Evolutionary conservation across 345 rosid genomes (phyloP).

Genomic region (Eutrema japonicum): DNA sequence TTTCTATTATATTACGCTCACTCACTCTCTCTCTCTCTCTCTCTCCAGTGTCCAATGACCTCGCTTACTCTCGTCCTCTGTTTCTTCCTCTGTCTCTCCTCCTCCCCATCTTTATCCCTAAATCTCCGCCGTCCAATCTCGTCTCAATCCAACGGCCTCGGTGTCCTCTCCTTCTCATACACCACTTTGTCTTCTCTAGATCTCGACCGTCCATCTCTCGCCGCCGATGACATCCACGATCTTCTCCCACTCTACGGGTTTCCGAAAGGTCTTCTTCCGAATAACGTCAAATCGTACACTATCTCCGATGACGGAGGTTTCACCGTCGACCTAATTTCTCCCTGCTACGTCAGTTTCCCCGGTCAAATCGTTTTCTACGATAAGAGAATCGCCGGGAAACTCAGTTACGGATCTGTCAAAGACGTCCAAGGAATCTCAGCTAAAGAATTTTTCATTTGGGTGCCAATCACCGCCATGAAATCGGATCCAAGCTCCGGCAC

Average conservation of each 20-base stretch:
- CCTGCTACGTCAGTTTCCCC: slow-evolving; percentile 63
- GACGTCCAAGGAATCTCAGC: slow-evolving; percentile 71
- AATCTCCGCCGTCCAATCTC: slow-evolving; percentile 27
- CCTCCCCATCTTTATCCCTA: slow-evolving; percentile 22
- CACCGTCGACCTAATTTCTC: slow-evolving; percentile 48
- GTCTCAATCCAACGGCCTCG: slow-evolving; percentile 29
- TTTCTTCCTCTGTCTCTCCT: slow-evolving; percentile 32
- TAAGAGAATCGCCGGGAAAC: slow-evolving; percentile 56
- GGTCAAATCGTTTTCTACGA: slow-evolving; percentile 61
- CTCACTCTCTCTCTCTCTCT: background rate
- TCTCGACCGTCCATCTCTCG: slow-evolving; percentile 27
- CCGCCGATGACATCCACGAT: slow-evolving; percentile 62
- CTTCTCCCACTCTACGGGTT: slow-evolving; percentile 66
- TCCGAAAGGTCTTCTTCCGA: slow-evolving; percentile 73
- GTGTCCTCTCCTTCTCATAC: slow-evolving; percentile 36
- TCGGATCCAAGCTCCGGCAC: slow-evolving; percentile 46
- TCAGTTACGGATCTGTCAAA: slow-evolving; percentile 62
- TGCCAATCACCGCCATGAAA: slow-evolving; percentile 64
- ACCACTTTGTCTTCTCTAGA: slow-evolving; percentile 35
- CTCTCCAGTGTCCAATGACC: slow-evolving; percentile 16
- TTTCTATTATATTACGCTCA: no score
- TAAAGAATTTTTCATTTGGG: slow-evolving; percentile 68
- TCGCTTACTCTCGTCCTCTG: slow-evolving; percentile 22
- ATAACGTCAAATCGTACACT: slow-evolving; percentile 61
- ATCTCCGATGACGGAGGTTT: slow-evolving; percentile 58